Evolutionary conservation across 176 grass and related monocot genomes (phyloP), one percentile per base, ranked within the genome.

Genomic region (Aegilops sharonensis): DNA sequence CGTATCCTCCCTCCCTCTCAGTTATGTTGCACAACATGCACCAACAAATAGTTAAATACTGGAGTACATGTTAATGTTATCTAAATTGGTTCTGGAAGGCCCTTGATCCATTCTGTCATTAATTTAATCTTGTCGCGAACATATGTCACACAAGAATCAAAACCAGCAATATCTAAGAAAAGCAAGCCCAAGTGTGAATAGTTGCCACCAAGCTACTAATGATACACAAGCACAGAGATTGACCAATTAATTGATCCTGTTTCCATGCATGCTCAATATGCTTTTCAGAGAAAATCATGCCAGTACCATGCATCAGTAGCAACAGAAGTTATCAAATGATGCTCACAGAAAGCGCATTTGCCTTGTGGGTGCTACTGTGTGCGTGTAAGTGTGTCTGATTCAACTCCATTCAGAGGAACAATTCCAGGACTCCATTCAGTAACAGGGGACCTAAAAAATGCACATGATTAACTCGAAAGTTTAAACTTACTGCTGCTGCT

Each of bases 401-500:
- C 54, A 54, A 54, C 50, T 54, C 50, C 50, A 54, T 54, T 54
- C 20, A 75, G 10, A 52, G 39, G 75, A 84, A 84, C 17, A 50
- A 11, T 31, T 83, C 13, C 45, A 84, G 40, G 31, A 57, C 30
- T 86, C 42, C 24, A n/a, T 83, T 86, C 9, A 64, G 10, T 85
- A 52, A 39, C 11, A 13, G 24, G 65, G 2, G 54, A 63, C 17
- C 36, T 48, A 87, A 68, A 68, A 81, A 36, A 50, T 78, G 64
- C 69, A 79, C 81, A 56, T 47, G 17, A 81, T 40, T 15, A 36
- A 59, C 62, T n/a, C 39, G 29, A 79, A 92, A 98, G 90, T 89
- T 88, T 92, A 82, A 92, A 98, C 97, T 89, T 88, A 95, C 97
- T 47, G 92, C 91, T 73, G 91, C 90, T 87, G 84, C 80, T 87